A percentile compares a stretch with the other conserved stretches of the same genome.
Conservation (phyloP, 2,329 filamentous ascomycete species). For the Trichoderma sp. region DNA sequence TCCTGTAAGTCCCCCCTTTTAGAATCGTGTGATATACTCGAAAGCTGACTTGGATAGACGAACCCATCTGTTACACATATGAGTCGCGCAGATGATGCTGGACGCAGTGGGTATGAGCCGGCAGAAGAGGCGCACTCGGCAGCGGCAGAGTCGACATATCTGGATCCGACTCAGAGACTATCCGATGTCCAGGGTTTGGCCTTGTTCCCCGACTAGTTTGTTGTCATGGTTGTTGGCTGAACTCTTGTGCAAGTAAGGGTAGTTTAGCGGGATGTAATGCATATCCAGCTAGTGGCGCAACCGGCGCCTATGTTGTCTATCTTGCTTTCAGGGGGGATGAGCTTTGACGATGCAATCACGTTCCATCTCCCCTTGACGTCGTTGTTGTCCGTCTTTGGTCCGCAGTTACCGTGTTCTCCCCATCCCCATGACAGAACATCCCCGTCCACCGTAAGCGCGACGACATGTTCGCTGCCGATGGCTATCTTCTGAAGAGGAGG, state of each 20-base stretch:
- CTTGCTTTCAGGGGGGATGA: conserved; percentile 52
- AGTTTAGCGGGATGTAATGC: conserved; percentile 41
- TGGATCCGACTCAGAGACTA: conserved; percentile 74
- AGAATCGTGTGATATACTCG: neutral
- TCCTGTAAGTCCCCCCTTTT: conserved; percentile 50
- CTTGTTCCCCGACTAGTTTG: conserved; percentile 45
- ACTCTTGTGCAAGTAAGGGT: neutral
- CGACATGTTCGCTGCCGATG: conserved; percentile 85
- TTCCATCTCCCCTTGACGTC: conserved; percentile 73
- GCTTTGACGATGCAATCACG: conserved; percentile 61
- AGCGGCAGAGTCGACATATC: conserved; percentile 38
- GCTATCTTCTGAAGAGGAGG: conserved; percentile 66
- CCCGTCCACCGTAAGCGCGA: conserved; percentile 67
- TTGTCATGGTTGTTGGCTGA: neutral
- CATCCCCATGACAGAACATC: conserved; percentile 87
- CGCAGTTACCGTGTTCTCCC: conserved; percentile 98
- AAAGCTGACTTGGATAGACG: conserved; percentile 43
- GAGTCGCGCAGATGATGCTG: conserved; percentile 42
- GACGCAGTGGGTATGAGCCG: conserved; percentile 32
- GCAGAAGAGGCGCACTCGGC: conserved; percentile 29
- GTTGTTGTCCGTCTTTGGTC: conserved; percentile 63
- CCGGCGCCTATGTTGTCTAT: conserved; percentile 74
- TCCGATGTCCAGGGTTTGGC: conserved; percentile 62
- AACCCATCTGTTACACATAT: conserved; percentile 49
- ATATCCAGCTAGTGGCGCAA: conserved; percentile 86